phyloP scores from a whole-genome alignment of 1,139 yeast genomes.

The Entelexis sorbosivorans region DNA sequence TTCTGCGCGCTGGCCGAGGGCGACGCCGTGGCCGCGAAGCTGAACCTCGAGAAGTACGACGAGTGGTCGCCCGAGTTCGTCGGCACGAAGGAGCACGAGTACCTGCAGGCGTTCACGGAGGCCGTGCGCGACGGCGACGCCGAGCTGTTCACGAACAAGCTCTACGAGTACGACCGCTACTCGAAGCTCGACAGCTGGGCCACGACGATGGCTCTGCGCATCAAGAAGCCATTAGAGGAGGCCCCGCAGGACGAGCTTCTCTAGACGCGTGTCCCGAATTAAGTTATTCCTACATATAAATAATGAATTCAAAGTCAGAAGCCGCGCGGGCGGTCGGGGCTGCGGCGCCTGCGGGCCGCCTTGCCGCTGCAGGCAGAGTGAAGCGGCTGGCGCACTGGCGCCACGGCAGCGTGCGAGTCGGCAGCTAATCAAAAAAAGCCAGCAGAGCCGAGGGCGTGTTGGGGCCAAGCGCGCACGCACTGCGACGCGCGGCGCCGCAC shows the following conservation, averaged over 20 bases:
- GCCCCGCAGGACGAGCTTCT: slow-evolving; percentile 55
- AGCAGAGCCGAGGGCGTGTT: too few species aligned
- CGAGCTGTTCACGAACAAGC: slow-evolving; percentile 61
- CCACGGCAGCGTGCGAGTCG: too few species aligned
- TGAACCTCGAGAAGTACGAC: slow-evolving; percentile 51
- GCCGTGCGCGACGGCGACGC: slow-evolving; percentile 72
- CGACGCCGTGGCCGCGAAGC: slow-evolving; percentile 76
- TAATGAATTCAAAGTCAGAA: neutral
- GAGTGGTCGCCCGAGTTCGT: slow-evolving; percentile 71
- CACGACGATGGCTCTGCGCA: slow-evolving; percentile 71
- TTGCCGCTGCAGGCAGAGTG: too few species aligned
- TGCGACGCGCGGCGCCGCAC: too few species aligned
- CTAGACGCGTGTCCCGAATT: slow-evolving; percentile 3
- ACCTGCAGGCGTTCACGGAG: slow-evolving; percentile 51
- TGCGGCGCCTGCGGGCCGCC: neutral
- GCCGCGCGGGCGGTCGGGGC: too few species aligned
- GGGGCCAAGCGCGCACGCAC: too few species aligned
- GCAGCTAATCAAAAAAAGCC: too few species aligned
- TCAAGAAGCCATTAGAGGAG: slow-evolving; percentile 55
- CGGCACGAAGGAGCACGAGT: slow-evolving; percentile 64
- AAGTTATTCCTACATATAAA: slow-evolving; percentile 7
- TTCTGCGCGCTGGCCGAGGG: slow-evolving; percentile 73
- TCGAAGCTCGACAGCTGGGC: slow-evolving; percentile 84
- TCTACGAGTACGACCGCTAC: slow-evolving; percentile 79
- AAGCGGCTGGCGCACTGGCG: too few species aligned